Conservation (phyloP, 495 filamentous ascomycete genomes). For the Terfezia claveryi region DNA sequence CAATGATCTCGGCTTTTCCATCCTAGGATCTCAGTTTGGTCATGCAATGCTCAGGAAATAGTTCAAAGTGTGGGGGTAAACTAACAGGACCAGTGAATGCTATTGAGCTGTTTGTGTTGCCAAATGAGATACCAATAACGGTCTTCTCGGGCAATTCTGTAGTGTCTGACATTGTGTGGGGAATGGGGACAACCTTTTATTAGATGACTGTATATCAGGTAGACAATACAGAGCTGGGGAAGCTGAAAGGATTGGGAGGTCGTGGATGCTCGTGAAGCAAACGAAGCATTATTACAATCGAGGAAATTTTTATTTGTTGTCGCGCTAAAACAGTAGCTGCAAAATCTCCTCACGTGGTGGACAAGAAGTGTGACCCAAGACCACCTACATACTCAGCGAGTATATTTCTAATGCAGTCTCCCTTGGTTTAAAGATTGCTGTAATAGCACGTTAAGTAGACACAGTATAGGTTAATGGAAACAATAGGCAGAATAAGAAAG, state of each 20-base stretch:
- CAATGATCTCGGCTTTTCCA: conserved; percentile 90
- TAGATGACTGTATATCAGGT: no score
- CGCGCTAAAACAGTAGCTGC: neutral
- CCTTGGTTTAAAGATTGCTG: no score
- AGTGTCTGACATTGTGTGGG: conserved; percentile 1
- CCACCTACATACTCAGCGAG: no score
- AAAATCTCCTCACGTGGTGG: no score
- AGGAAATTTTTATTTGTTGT: neutral
- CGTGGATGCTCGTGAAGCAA: neutral
- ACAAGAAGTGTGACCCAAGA: no score
- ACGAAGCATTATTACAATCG: neutral
- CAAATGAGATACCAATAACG: conserved; percentile 91
- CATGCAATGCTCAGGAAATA: neutral
- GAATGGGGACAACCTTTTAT: neutral
- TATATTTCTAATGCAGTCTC: no score
- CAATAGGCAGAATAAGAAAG: no score
- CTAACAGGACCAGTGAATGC: conserved; percentile 52
- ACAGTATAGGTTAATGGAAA: no score
- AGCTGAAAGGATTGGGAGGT: neutral
- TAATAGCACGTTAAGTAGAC: no score
- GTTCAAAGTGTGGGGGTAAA: neutral
- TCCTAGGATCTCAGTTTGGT: conserved; percentile 28
- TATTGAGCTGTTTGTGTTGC: conserved; percentile 94
- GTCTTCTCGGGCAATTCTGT: conserved; percentile 12
- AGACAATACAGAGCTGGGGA: no score